Evolutionary conservation across 768 basidiomycete species (phyloP).

Genomic region (Pholiota molesta): DNA sequence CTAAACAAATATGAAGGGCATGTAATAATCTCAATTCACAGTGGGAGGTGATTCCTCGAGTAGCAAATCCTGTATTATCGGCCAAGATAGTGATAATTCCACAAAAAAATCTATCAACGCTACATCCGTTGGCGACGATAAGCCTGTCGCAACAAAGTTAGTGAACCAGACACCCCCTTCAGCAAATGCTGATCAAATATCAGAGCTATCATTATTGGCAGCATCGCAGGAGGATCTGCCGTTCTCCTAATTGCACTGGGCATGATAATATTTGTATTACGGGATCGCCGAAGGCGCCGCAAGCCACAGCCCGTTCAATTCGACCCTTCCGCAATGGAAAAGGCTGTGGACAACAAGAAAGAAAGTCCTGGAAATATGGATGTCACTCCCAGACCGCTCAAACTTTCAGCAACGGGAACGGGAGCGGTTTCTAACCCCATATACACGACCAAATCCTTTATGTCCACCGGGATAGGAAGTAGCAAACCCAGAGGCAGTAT

Average conservation of each 20-base stretch:
- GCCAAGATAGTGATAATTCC: constrained; percentile 1
- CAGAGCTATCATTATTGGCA: constrained; percentile 50
- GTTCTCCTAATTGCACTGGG: constrained; percentile 42
- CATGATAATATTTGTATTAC: constrained; percentile 46
- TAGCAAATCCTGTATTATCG: constrained; percentile 20
- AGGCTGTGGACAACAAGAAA: constrained; percentile 12
- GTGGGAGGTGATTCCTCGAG: constrained; percentile 37
- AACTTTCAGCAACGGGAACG: constrained; percentile 9
- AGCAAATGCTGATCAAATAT: not conserved
- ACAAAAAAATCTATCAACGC: constrained; percentile 1
- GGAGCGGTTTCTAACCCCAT: constrained; percentile 35
- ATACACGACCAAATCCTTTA: constrained; percentile 35
- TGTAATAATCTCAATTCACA: constrained; percentile 13
- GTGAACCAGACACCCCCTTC: not conserved
- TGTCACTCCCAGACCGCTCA: not conserved
- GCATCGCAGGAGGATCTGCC: constrained; percentile 42
- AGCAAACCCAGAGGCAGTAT: constrained; percentile 28
- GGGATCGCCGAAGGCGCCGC: constrained; percentile 36
- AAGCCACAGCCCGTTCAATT: constrained; percentile 16
- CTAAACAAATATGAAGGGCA: not conserved
- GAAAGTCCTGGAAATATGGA: not conserved
- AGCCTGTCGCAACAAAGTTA: constrained; percentile 17
- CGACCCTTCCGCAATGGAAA: constrained; percentile 29
- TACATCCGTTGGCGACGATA: not conserved
- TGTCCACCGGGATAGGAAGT: constrained; percentile 28